phyloP scores from a whole-genome alignment of 345 rosid genomes.

The Populus euphratica region DNA sequence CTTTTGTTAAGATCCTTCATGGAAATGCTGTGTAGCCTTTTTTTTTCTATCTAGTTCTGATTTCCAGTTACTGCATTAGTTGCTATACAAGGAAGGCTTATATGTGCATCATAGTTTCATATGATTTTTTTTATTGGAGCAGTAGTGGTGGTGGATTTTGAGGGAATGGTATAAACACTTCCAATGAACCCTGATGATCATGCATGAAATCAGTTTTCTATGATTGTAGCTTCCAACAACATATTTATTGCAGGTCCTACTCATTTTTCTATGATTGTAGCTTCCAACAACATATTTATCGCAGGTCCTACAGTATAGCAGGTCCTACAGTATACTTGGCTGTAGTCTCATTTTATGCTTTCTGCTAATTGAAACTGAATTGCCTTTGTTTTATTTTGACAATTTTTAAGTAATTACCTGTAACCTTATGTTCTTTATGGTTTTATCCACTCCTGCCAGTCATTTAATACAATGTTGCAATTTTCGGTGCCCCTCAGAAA shows the following conservation, averaged over 20 bases:
- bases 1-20: not conserved
- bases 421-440: not conserved
- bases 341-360: not conserved
- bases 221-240: not conserved
- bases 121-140: not conserved
- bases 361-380: not conserved
- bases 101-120: not conserved
- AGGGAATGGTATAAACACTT: not conserved
- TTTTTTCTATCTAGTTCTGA: not conserved
- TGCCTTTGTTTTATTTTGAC: not conserved
- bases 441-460: not conserved
- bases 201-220: not conserved
- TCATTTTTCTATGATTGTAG: not conserved
- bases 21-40: not conserved
- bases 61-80: not conserved
- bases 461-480: constrained; percentile 14
- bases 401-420: not conserved
- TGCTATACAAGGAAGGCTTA: not conserved
- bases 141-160: not conserved
- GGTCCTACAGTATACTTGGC: not conserved
- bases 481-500: constrained; percentile 36
- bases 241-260: not conserved
- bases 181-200: not conserved
- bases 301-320: not conserved
- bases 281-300: not conserved